Base-by-base conservation (phyloP, 208 protist species). In the Trypanosoma mega region DNA sequence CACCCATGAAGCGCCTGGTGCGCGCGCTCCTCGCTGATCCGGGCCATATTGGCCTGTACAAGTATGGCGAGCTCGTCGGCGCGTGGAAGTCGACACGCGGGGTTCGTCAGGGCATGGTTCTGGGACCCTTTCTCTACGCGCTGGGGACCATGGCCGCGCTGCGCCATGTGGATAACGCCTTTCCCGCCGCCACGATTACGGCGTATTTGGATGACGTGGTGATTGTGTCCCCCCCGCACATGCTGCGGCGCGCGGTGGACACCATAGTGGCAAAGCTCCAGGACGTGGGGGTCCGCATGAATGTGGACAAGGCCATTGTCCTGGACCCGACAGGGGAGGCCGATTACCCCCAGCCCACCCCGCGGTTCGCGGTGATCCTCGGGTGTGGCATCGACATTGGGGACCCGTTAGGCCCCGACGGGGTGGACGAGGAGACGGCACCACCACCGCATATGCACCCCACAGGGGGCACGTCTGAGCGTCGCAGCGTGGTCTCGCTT, bases 201-300 rank as follows among this genome's bases (percentile, higher is more conserved):
- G 73, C 73, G 12, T 79, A 74, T 26, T 46, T 79, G 0, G 73
- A 79, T 33, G 73, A 79, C 45, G 29, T 74, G 47, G 54, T 60
- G 0, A 7, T 79, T 0, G 30, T 69, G 24, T 58, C 55, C 8
- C 44, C 66, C 0, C 60, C 41, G 3, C 27, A 24, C 1, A 21
- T 51, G 0, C 48, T 74, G 1, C 39, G 63, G 12, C 30, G 24
- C 20, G 29, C 57, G 6, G 27, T 73, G 16, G 51, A 45, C 6
- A 61, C 54, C n/a, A 52, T 43, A 12, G 55, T 30, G 6, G 31
- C 56, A 5, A 43, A 5, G 7, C 47, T 79, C 30, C 30, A 47
- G 1, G 12, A 6, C n/a, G 46, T 65, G 20, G 66, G 62, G 3
- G 62, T 71, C 47, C 37, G 61, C 20, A 71, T 71, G 20, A 79